Evolutionary conservation across 2,329 filamentous ascomycete species (phyloP).

Genomic region (Aspergillus fructus): DNA sequence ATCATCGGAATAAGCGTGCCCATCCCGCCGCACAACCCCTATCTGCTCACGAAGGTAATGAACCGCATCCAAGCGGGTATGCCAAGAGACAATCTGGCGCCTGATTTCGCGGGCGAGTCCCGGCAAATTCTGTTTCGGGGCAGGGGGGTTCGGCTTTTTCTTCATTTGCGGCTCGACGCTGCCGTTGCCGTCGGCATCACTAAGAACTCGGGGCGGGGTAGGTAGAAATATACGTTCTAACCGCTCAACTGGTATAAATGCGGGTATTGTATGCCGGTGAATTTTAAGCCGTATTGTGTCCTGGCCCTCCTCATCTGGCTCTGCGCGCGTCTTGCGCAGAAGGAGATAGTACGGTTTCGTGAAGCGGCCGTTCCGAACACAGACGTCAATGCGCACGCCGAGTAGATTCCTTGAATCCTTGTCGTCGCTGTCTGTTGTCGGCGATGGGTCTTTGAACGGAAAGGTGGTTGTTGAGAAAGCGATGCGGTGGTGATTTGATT

Average conservation of each 20-base stretch:
- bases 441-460: conserved; percentile 46
- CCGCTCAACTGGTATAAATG: conserved; percentile 41
- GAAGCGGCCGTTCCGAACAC: conserved; percentile 39
- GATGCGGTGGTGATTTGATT: conserved; percentile 44
- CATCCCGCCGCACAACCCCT: conserved; percentile 20
- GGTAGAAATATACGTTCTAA: conserved; percentile 37
- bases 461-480: conserved; percentile 47
- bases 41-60: conserved; percentile 34
- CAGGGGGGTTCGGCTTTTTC: conserved; percentile 13
- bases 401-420: conserved; percentile 29
- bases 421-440: conserved; percentile 20
- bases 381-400: conserved; percentile 45
- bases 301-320: conserved; percentile 10
- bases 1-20: conserved; percentile 13
- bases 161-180: conserved; percentile 17
- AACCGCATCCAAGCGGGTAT: conserved; percentile 40
- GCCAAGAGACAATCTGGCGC: conserved; percentile 43
- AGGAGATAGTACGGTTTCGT: conserved; percentile 46
- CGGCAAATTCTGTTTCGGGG: conserved; percentile 35
- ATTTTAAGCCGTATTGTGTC: conserved; percentile 31
- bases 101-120: conserved; percentile 40
- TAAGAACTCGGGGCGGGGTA: conserved; percentile 10
- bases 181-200: conserved; percentile 16
- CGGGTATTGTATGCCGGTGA: conserved; percentile 47
- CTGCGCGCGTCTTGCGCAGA: conserved; percentile 29